Evolutionary conservation across 331 rosid genomes (phyloP), one percentile per base, ranked within the genome.

Genomic region (Saraca asoca): DNA sequence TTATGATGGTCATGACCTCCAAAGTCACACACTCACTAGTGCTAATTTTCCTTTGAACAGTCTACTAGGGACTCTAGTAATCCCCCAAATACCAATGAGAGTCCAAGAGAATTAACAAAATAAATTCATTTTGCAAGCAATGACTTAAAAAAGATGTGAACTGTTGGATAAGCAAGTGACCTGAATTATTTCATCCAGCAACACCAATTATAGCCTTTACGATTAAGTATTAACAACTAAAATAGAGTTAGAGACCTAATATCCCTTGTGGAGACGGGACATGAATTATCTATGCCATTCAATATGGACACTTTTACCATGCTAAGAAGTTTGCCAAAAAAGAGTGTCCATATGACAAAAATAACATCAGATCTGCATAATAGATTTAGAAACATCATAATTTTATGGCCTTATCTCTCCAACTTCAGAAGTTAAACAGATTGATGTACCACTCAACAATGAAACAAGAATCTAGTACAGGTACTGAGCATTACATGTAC

Each of bases 141-240:
- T 6, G 18, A 41, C 54, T 41, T 20, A 55, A 13, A 45, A 33
- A 5, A 42, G 41, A 31, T 19, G 54, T 41, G 48, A 43, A 45
- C 46, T 59, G 50, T 53, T 20, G 42, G 41, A 51, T 6, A 41
- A 66, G 13, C 7, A 45, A 52, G 58, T 34, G 65, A 29, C 24
- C 52, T 48, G 46, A 24, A 48, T 38, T 73, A 44, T 53, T 31
- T 10, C 33, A 64, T 64, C 66, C 72, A 37, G 38, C 37, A 55
- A 57, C 45, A 64, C 15, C 48, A 73, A 56, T 52, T 34, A 56
- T 15, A 44, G 51, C 12, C 48, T n/a, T 42, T 9, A 31, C 50
- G 53, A 63, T 14, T 13, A 42, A 9, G 64, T 12, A 52, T 42
- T 4, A 44, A 18, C 24, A 39, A 53, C 38, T 62, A 61, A 41